phyloP scores from a whole-genome alignment of 2,329 filamentous ascomycete species.

The Lomentospora prolificans region DNA sequence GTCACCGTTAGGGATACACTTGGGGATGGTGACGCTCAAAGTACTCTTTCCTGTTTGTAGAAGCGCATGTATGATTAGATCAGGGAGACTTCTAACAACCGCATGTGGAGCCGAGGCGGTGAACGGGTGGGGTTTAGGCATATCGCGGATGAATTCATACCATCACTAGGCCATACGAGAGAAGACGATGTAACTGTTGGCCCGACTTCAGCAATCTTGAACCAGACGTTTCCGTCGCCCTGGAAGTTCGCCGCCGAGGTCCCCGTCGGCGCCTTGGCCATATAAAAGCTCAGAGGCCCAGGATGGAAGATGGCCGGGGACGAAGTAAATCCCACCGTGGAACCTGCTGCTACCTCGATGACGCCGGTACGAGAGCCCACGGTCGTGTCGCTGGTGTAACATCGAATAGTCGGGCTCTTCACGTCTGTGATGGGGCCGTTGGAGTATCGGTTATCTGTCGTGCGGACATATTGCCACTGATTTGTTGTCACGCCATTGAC shows the following conservation, averaged over 20 bases:
- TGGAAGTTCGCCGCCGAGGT: slow-evolving; percentile 21
- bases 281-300: slow-evolving; percentile 26
- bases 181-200: slow-evolving; percentile 7
- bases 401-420: slow-evolving; percentile 25
- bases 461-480: slow-evolving; percentile 36
- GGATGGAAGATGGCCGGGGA: slow-evolving; percentile 25
- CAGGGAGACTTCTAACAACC: too few relatives aligned
- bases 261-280: slow-evolving; percentile 23
- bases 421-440: slow-evolving; percentile 29
- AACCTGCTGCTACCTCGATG: slow-evolving; percentile 24
- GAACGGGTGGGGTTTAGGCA: too few relatives aligned
- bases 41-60: slow-evolving; percentile 17
- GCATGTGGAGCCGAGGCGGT: too few relatives aligned
- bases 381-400: slow-evolving; percentile 27
- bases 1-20: slow-evolving; percentile 32
- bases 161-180: slow-evolving; percentile 10
- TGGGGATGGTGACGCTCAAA: slow-evolving; percentile 30
- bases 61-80: background rate
- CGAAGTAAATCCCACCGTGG: slow-evolving; percentile 29
- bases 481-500: slow-evolving; percentile 33
- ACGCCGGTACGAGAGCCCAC: slow-evolving; percentile 25
- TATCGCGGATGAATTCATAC: too few relatives aligned
- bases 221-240: slow-evolving; percentile 23
- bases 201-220: slow-evolving; percentile 23
- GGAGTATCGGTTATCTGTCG: slow-evolving; percentile 32